Percentiles rank a stretch among this genome's conserved stretches.
Conservation (phyloP, 108 stramenopile species). For the Thalassiosira profunda region DNA sequence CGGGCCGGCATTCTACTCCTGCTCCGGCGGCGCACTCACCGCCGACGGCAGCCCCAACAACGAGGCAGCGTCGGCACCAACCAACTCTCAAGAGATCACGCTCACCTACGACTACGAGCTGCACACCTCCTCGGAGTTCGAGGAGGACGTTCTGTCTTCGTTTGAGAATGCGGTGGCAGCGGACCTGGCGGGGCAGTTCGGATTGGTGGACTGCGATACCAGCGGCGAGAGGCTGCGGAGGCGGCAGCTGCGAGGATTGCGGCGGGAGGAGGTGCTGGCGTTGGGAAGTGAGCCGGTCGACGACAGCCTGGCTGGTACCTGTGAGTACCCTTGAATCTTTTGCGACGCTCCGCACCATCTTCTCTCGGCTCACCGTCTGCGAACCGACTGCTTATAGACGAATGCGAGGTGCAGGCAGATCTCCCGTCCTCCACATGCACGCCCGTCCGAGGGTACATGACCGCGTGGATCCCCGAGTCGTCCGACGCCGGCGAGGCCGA, state of each 20-base stretch:
- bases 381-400: not conserved
- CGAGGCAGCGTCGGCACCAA: no score
- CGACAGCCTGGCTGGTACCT: not conserved
- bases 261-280: not conserved
- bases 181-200: not conserved
- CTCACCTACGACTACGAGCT: slow-evolving; percentile 22
- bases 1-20: no score
- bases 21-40: no score
- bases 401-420: not conserved
- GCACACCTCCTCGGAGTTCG: not conserved
- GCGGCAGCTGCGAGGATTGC: not conserved
- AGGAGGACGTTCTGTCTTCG: not conserved
- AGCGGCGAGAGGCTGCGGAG: not conserved
- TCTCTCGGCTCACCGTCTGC: no score
- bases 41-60: no score
- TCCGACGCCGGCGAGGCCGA: not conserved
- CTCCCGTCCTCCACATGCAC: slow-evolving; percentile 7
- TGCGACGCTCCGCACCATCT: not conserved
- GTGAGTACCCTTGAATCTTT: no score
- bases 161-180: not conserved
- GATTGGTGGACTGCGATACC: not conserved
- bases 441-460: slow-evolving; percentile 16
- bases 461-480: not conserved
- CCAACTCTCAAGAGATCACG: not conserved
- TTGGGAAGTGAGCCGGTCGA: not conserved